Evolutionary conservation across 2,329 filamentous ascomycete species (phyloP), one percentile per base, ranked within the genome.

Genomic region (Aspergillus costaricaensis): DNA sequence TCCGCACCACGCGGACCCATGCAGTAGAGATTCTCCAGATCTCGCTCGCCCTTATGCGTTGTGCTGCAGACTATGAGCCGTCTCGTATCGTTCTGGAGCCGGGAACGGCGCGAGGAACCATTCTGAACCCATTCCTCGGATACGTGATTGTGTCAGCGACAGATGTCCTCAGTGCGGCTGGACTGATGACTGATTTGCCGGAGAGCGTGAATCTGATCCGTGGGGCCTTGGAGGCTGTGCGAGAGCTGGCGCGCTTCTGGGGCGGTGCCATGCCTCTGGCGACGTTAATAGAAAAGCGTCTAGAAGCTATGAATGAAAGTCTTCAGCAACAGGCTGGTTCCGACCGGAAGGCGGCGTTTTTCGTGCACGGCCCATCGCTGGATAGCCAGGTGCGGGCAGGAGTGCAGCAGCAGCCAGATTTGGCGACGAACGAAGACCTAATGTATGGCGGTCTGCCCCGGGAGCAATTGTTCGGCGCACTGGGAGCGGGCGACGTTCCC

Each of bases 141-240:
- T 85, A 85, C 64, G 82, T 84, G 5, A 82, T 89, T 23, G 77
- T 87, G 36, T 82, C 86, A 51, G 88, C 88, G 0, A 80, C 88
- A 36, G 89, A 92, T 66, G 84, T 90, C 1, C 79, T 91, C 58
- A 85, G 85, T 12, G 84, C 88, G 0, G 85, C 83, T 5, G 86
- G 88, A 1, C 70, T 79, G 0, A 72, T 88, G 6, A 74, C 79
- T 0, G 79, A 82, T 12, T 71, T 90, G 10, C 72, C 81, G 1
- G 76, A 79, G 10, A 77, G 85, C 25, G 80, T 89, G 39, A 80
- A 83, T 9, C 80, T 82, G 10, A 81, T 90, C 53, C 75, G 78
- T 17, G 80, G 82, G 32, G 84, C 83, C 0, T 74, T 85, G 38
- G 77, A 80, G 7, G 81, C 84, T 12, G 74, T 91, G 17, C 82